Base-by-base conservation (phyloP, 768 basidiomycete genomes). In the Lactarius akahatsu region DNA sequence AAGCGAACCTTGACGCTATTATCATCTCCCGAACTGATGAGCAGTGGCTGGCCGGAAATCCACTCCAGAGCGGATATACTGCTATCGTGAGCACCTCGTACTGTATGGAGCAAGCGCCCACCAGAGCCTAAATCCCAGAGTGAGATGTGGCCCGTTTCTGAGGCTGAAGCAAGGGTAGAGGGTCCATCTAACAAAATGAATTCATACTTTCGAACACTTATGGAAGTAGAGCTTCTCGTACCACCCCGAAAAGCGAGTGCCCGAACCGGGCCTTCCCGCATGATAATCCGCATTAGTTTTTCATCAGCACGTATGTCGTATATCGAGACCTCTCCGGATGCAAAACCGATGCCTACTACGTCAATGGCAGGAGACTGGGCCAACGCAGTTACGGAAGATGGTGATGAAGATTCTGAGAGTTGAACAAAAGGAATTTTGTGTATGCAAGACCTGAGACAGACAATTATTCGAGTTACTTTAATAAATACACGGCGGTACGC, bases 281-380 rank as follows among this genome's bases (percentile, higher is more conserved):
- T 93, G 71, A 87, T 88, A 80, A 98, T 88, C 61, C 87, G 81
- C 82, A 98, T 88, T 11, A 99, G 79, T 36, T 88, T 83, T 75
- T 98, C 96, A 68, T 96, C 95, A 11, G 91, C 85, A 40, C 94
- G 87, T 58, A 98, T 83, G 73, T 99, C 97, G 73, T 95, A 91
- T 4, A 99, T 83, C 0, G 89, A 87, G 34, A 97, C 86, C 71
- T 91, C 88, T 47, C 97, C 97, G 1, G 91, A 92, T 1, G 88
- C 80, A 74, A 92, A 93, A 1, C 94, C 96, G 58, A 99, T 80
- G n/a, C 93, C 97, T 45, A 98, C 83, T 11, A 98, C 94, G 72
- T 99, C 97, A 61, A 98, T 90, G 16, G 96, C 97, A 30, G 96
- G 96, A 10, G 94, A 96, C 74, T 97, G 97, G 1, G 86, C 86